Conservation (phyloP, 805 yeast species). For the Lipomyces orientalis region DNA sequence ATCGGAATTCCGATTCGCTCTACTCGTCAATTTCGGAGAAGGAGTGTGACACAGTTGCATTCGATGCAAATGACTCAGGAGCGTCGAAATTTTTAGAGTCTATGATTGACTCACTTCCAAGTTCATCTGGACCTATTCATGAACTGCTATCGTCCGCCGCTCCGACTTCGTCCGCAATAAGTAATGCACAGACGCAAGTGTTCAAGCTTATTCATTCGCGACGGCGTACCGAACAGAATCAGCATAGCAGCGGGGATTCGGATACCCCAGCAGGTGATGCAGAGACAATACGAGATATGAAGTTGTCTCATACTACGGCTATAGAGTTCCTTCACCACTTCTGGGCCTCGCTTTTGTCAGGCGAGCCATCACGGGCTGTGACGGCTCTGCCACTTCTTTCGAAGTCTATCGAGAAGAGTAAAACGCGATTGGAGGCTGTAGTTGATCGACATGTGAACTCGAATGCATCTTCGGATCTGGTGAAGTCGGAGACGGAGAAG, state of each 20-base stretch:
- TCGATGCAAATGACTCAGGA: neutral
- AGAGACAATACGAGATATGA: conserved; percentile 55
- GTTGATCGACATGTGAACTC: conserved; percentile 29
- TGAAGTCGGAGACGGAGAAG: conserved; percentile 29
- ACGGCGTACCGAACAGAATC: conserved; percentile 32
- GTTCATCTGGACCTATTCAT: conserved; percentile 11
- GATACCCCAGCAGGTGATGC: conserved; percentile 40
- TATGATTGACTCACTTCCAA: conserved; percentile 11
- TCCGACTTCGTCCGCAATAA: conserved; percentile 8
- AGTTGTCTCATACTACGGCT: conserved; percentile 72
- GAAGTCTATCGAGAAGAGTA: conserved; percentile 56
- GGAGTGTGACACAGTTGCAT: neutral
- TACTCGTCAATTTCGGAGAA: neutral
- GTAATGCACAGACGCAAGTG: conserved; percentile 24
- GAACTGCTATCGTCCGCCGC: conserved; percentile 15
- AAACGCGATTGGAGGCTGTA: conserved; percentile 51
- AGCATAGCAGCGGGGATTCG: conserved; percentile 31
- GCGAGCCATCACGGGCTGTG: conserved; percentile 51
- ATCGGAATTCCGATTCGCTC: conserved; percentile 13
- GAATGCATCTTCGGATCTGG: conserved; percentile 29
- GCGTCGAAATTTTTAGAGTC: neutral
- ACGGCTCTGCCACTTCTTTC: conserved; percentile 53
- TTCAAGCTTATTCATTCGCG: conserved; percentile 31
- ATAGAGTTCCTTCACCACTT: conserved; percentile 77
- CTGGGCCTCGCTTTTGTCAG: conserved; percentile 66